A percentile compares a stretch with the other conserved stretches of the same genome.
phyloP scores from a whole-genome alignment of 352 stramenopile genomes.

The Globisporangium yorkense region DNA sequence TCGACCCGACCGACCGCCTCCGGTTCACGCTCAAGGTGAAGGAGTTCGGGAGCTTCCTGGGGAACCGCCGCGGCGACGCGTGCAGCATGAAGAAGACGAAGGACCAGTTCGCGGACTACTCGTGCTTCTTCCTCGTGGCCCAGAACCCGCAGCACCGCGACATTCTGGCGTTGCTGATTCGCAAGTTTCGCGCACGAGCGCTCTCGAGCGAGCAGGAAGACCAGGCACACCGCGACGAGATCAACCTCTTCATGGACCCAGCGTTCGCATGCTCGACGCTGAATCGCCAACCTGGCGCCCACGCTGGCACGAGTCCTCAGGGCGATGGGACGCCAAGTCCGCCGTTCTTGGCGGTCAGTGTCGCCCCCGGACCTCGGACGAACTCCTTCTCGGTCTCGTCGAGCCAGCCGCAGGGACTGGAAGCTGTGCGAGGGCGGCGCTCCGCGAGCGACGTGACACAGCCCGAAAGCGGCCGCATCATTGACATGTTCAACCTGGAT shows the following conservation, averaged over 20 bases:
- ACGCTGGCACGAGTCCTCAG: not conserved
- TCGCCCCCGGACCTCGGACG: not conserved
- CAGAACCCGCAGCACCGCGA: conserved; percentile 78
- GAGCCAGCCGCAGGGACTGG: not conserved
- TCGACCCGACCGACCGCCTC: conserved; percentile 57
- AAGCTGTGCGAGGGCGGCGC: not conserved
- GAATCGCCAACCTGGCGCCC: not conserved
- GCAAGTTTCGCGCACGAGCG: conserved; percentile 54
- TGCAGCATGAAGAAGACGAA: conserved; percentile 52
- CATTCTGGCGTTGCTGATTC: conserved; percentile 66
- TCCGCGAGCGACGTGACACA: conserved; percentile 7
- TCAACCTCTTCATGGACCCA: conserved; percentile 67
- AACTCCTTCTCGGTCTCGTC: conserved; percentile 3
- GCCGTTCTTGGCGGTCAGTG: not conserved
- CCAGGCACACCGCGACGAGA: conserved; percentile 48
- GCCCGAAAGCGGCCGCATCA: conserved; percentile 8
- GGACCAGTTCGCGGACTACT: conserved; percentile 34
- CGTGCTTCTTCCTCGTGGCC: conserved; percentile 71
- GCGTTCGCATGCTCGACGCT: conserved; percentile 27
- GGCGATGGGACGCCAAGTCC: not conserved
- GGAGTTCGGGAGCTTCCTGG: conserved; percentile 69
- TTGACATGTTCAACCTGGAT: conserved; percentile 13
- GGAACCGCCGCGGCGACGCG: conserved; percentile 44
- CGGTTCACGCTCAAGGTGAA: conserved; percentile 75
- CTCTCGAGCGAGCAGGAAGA: conserved; percentile 48